Base-by-base conservation (phyloP, 2,329 filamentous ascomycete species). In the Fragosphaeria purpurea region DNA sequence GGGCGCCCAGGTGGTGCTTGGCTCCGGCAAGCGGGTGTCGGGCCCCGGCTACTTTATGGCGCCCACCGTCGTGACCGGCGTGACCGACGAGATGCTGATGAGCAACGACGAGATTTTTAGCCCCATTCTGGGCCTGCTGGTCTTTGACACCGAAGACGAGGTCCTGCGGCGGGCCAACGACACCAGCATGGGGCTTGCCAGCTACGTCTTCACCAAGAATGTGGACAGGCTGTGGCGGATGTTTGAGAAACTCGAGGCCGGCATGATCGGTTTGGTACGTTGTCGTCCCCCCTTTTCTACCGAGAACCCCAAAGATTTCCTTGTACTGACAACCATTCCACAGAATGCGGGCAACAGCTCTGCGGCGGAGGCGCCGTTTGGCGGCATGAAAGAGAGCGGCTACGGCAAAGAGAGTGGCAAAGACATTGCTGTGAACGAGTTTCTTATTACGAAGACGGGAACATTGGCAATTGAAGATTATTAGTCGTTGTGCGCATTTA, bases 21-120 rank as follows among this genome's bases (percentile, higher is more conserved):
- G 84, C 10, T 82, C 79, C 2, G 71, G 74, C 60, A 56, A 73
- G 64, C 69, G 82, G 7, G 50, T 46, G 8, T 5, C 10, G 1
- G 42, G 13, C 3, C 69, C 7, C 66, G 80, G 82, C 5, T 86
- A 83, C 65, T 88, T 85, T 70, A 85, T 86, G 64, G 72, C 76
- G 57, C 79, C 79, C 0, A 79, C 77, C 0, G 66, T 82, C 45
- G 69, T 81, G 50, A 67, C 71, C 2, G 68, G 71, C 33, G 67
- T 74, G 9, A 72, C 68, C 10, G 61, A 65, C 7, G 62, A 70
- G 5, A 78, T 80, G 73, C 69, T 64, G 41, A 71, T 72, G 48
- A 61, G 61, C 11, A 59, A 60, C 6, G 77, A 81, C 60, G 77
- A 82, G 58, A 72, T 79, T 5, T 82, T 82, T 57, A 76, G 75